Base-by-base conservation (phyloP, 345 rosid species). In the Gossypium rotundifolium region DNA sequence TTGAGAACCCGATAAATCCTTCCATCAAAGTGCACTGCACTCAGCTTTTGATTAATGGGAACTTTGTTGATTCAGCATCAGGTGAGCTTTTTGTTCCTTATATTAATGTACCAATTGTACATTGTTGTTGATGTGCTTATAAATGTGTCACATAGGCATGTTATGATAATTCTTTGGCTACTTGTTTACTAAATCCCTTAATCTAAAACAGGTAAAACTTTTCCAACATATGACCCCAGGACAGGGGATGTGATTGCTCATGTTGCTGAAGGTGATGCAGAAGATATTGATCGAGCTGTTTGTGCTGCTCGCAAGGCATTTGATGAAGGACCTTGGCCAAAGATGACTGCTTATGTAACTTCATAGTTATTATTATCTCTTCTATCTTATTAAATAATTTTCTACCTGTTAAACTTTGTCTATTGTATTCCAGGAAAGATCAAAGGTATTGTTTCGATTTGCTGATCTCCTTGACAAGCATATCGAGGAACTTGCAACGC, bases 321-420 rank as follows among this genome's bases (percentile, higher is more conserved):
- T 81, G 99, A 95, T 80, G 93, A 90, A 76, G 98, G 99, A 79
- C 93, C 99, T 42, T 95, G 99, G 99, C 99, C 98, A 5, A 90
- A 44, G 82, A 90, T 93, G 97, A 80, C 91, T 76, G 92, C 98
- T 73, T 91, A 92, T 81, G 99, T 95, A 85, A 83, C 4, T 14
- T 75, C 14, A 0, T 42, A n/a, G 38, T 18, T 20, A 55, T 55
- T 52, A 14, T 11, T 55, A 12, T 16, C 8, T 52, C 33, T 74
- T 44, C 45, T 66, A 20, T 54, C 65, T 22, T 65, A 17, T 60
- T 58, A 59, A 55, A 3, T 70, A 52, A 68, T 54, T 52, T 77
- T 72, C 70, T 18, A 42, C 46, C 12, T 51, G 4, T 57, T 42
- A 53, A 44, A 6, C 48, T 65, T 45, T 59, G 25, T 67, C 10